These are phyloP conservation scores for Colletotrichum spaethianum DNA, from an alignment of 2,329 filamentous ascomycete genomes.

Conservation along the genomic window DNA sequence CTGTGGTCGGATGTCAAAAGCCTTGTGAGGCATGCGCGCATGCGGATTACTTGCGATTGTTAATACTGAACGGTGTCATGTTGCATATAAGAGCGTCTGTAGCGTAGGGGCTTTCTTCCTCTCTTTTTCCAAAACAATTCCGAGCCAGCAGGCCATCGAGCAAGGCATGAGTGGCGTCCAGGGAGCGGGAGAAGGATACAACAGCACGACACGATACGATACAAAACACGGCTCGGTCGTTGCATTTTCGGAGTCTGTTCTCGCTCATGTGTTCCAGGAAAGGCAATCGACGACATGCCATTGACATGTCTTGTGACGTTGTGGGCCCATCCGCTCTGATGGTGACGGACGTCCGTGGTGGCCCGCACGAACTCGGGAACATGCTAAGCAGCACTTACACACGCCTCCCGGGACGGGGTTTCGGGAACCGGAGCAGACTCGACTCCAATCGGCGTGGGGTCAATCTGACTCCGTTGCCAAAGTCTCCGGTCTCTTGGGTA, in stretches of 20 bases:
- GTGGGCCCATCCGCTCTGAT: conserved; percentile 7
- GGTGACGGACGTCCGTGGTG: conserved; percentile 25
- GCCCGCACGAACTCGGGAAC: background rate
- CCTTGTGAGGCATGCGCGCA: no score
- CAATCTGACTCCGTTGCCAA: background rate
- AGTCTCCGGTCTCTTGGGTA: background rate
- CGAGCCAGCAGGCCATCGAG: conserved; percentile 10
- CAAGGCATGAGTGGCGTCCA: background rate
- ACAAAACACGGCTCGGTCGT: background rate
- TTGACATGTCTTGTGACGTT: conserved; percentile 7
- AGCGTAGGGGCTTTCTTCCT: background rate
- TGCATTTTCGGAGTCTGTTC: background rate
- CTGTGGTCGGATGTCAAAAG: background rate
- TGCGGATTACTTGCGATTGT: background rate
- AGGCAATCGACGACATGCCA: conserved; percentile 2
- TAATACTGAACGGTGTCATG: background rate
- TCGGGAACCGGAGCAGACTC: background rate
- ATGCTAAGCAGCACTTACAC: background rate
- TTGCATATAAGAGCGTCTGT: conserved; percentile 8
- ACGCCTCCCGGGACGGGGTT: background rate
- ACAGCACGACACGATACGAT: background rate
- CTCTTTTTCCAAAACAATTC: no score
- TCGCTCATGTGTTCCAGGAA: background rate
- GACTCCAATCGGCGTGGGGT: background rate
- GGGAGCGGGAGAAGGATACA: background rate